A percentile compares a stretch with the other conserved stretches of the same genome.
phyloP scores from a whole-genome alignment of 768 basidiomycete species.

The Suillus subaureus region DNA sequence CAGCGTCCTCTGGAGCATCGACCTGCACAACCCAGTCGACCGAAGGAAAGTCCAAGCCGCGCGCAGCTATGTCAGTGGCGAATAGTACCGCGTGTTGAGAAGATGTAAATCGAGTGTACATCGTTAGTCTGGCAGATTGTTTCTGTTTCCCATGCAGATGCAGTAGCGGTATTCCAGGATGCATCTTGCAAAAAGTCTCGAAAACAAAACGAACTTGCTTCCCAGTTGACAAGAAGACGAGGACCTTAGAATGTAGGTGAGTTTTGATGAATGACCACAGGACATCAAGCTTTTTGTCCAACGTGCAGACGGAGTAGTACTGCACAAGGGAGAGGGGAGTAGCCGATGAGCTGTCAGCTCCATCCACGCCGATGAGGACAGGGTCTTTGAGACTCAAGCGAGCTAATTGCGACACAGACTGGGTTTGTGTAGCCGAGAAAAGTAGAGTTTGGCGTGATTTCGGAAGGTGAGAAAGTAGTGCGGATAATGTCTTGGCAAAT shows the following conservation, averaged over 20 bases:
- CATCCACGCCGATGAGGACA: slow-evolving; percentile 66
- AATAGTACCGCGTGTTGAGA: slow-evolving; percentile 85
- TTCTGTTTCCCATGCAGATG: slow-evolving; percentile 97
- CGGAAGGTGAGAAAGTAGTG: slow-evolving; percentile 90
- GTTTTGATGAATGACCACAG: slow-evolving; percentile 95
- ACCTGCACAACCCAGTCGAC: slow-evolving; percentile 97
- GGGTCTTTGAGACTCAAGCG: slow-evolving; percentile 88
- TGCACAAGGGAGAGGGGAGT: slow-evolving; percentile 86
- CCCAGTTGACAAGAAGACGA: slow-evolving; percentile 93
- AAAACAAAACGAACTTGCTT: slow-evolving; percentile 98
- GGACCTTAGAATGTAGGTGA: slow-evolving; percentile 86
- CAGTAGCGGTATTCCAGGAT: slow-evolving; percentile 91
- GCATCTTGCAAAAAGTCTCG: slow-evolving; percentile 94
- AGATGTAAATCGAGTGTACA: slow-evolving; percentile 82
- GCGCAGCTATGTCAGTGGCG: slow-evolving; percentile 95
- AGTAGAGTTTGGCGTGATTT: slow-evolving; percentile 92
- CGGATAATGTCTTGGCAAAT: slow-evolving; percentile 85
- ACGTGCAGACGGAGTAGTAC: slow-evolving; percentile 79
- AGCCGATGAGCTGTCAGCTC: slow-evolving; percentile 42
- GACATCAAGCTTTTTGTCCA: slow-evolving; percentile 88
- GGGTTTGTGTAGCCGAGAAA: slow-evolving; percentile 96
- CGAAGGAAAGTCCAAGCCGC: slow-evolving; percentile 94
- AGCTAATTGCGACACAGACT: slow-evolving; percentile 85
- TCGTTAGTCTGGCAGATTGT: slow-evolving; percentile 81
- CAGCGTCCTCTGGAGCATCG: slow-evolving; percentile 95